Evolutionary conservation across 2,329 filamentous ascomycete species (phyloP), one percentile per base, ranked within the genome.

Genomic region (Onygenales sp.): DNA sequence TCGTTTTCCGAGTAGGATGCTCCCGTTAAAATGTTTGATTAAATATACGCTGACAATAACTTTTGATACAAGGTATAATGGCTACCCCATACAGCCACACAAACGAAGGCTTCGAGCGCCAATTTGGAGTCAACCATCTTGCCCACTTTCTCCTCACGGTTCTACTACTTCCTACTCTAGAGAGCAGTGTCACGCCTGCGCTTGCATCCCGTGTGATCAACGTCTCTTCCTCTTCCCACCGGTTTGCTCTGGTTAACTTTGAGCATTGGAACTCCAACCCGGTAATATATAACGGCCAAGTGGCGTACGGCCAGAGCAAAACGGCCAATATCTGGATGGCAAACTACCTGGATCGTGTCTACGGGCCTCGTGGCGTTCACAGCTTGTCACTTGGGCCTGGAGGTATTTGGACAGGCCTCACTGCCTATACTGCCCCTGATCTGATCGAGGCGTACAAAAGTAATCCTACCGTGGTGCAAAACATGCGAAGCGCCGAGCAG

Each of bases 241-340:
- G 70, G 10, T 55, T 58, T 3, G 60, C 60, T 2, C 52, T 55
- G 0, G 56, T 74, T 33, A 60, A 68, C 31, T 43, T 55, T 7
- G 66, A 75, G 54, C 67, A 77, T 59, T 67, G 73, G 60, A 68
- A 71, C 54, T 68, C 72, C 42, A 61, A 69, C 13, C 7, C 33
- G 7, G 64, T 63, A 13, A 60, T 55, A 3, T 73, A 74, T 55
- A 58, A 69, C 2, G 67, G 67, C 0, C 67, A 61, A 53, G 41
- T 53, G 1, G 67, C 74, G 0, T 82, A 82, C 54, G 72, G 68
- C 0, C 73, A 78, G 57, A 67, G 69, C 49, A 82, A 82, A 58
- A 69, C 71, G 0, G 77, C 78, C 10, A 78, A 76, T 54, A 70
- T 80, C 14, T 76, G 71, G 57, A 73, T 76, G 51, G 73, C 77